Percentiles rank a stretch among this genome's conserved stretches.
These are phyloP conservation scores for Hapsidospora chrysogenum DNA, from an alignment of 495 filamentous ascomycete species.

Conservation along the genomic window DNA sequence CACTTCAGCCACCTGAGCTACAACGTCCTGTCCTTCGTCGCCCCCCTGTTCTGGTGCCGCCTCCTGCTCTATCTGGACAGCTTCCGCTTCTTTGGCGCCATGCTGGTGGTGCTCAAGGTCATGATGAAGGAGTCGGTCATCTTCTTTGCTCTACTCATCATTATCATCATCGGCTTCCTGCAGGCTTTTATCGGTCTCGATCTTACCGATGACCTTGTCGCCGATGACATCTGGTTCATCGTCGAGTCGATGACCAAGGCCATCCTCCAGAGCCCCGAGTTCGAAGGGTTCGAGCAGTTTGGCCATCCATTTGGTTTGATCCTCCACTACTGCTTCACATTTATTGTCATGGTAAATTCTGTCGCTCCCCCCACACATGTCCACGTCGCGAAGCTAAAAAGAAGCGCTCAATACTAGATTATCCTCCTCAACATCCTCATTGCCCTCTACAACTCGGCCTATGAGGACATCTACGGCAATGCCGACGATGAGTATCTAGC, in stretches of 20 bases:
- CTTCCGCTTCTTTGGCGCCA: conserved; percentile 91
- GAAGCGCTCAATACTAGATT: conserved; percentile 10
- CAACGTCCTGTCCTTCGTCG: conserved; percentile 79
- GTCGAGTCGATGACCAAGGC: conserved; percentile 80
- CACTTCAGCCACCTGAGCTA: conserved; percentile 69
- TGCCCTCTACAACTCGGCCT: conserved; percentile 90
- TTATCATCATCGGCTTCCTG: conserved; percentile 79
- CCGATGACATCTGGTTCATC: conserved; percentile 49
- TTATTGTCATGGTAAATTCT: conserved; percentile 70
- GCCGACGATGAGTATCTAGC: conserved; percentile 91
- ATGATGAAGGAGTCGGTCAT: conserved; percentile 99
- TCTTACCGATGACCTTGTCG: conserved; percentile 49
- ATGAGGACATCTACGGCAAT: conserved; percentile 89
- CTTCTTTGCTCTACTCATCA: conserved; percentile 84
- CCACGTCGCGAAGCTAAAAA: background rate
- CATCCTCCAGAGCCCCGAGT: conserved; percentile 80
- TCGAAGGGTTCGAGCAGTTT: conserved; percentile 67
- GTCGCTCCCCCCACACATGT: conserved; percentile 5
- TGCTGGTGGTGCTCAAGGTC: conserved; percentile 91
- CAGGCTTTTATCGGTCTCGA: conserved; percentile 95
- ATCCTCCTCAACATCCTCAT: conserved; percentile 88
- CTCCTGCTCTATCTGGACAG: conserved; percentile 86
- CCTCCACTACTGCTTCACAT: conserved; percentile 90
- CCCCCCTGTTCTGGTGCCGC: conserved; percentile 94
- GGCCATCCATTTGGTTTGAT: conserved; percentile 68